Evolutionary conservation across 495 filamentous ascomycete species (phyloP), one percentile per base, ranked within the genome.

Genomic region (Penicillium waksmanii): DNA sequence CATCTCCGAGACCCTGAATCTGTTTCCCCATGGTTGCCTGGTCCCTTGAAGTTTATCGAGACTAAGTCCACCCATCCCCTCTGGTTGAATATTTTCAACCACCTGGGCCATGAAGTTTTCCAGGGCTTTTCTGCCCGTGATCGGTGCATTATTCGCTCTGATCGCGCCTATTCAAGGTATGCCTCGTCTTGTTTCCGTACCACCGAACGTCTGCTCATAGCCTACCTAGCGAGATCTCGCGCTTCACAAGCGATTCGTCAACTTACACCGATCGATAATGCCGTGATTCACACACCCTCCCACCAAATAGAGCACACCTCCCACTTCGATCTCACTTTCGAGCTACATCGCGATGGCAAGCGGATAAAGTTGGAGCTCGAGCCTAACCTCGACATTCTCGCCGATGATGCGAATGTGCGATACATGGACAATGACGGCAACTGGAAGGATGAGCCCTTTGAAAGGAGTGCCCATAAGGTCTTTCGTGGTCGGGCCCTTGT

Each of bases 341-440:
- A 81, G 44, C 73, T 96, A 43, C 87, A 90, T 63, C 77, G 84
- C 60, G 79, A 82, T 43, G 73, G 79, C 56, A 86, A 92, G 64
- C 83, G 84, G 48, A 78, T 98, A 59, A 91, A 90, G 63, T 83
- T 98, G 46, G 81, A 84, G 50, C 83, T 98, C 36, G 88, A 96
- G 71, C 95, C 95, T 25, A 98, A 97, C 67, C 86, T 96, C 74
- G 92, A 97, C 73, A 89, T 98, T 53, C 78, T 97, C 23, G 81
- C 86, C 23, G 85, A 89, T 2, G 88, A 90, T 67, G 91, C 93
- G 2, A 85, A 77, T 47, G 74, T 98, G 5, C 80, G 85, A 48
- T 89, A 93, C 68, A 69, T 97, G 17, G 84, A 79, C 55, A 69
- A 80, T 17, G 84, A 96, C 69, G 95, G 95, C 31, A 77, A 78